Base-by-base conservation (phyloP, 306 rosid genomes). In the Ochetophila trinervis region DNA sequence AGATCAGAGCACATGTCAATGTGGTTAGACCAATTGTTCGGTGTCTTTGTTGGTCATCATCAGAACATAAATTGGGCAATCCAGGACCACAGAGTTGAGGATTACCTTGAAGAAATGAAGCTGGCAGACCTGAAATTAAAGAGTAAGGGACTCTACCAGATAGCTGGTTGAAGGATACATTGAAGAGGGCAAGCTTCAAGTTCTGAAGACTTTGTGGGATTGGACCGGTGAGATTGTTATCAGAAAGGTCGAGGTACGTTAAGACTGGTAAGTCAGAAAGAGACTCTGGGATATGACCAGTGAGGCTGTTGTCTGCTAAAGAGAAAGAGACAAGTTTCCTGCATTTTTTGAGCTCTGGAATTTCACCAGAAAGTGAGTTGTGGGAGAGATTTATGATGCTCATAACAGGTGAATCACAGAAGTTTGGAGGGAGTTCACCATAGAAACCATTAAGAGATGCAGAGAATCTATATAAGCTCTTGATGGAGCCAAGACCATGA, bases 381-480 rank as follows among this genome's bases (percentile, higher is more conserved):
- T 83, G 95, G 50, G 98, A 93, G 69, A 93, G 85, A 23, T 93
- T 93, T 19, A 93, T 74, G 57, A 93, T 93, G 60, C 98, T 93
- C 98, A 93, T 90, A 58, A 87, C 87, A n/a, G 97, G 98, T 0
- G 98, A 93, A 60, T 89, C 97, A 72, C 98, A 93, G 65, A 93
- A 89, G 49, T 84, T 90, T 4, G 84, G 81, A 54, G 96, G 97
- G 66, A 93, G 74, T 68, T 86, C 83, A 73, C 97, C 99, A 71
- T 86, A 73, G 64, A 93, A 83, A 61, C 61, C 66, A 53, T 93
- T 93, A 10, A 90, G 81, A 16, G 99, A 90, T 4, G 97, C 99
- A 30, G 99, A 89, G 70, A 93, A 93, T 83, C 97, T 84, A 67
- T 93, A 93, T 37, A 93, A 84, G 82, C 88, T 90, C 70, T 83